Conservation (phyloP, 139 green algal species). For the Chlorella ohadii region DNA sequence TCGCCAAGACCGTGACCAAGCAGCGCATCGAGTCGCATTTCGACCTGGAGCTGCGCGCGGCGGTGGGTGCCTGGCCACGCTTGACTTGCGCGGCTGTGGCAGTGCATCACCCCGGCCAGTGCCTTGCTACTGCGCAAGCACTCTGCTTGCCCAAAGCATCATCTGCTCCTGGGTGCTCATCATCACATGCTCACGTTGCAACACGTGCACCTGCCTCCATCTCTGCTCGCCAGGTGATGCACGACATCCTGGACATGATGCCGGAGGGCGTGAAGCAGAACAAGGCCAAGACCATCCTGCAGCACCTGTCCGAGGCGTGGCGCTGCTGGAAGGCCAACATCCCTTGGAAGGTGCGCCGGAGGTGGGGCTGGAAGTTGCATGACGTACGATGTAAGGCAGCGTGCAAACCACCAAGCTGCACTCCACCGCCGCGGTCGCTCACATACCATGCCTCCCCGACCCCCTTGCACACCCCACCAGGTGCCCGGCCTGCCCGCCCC, state of each 20-base stretch:
- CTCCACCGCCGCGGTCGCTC: too few relatives aligned
- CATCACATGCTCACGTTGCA: not conserved
- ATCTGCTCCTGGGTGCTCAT: too few relatives aligned
- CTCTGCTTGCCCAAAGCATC: too few relatives aligned
- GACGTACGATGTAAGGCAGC: too few relatives aligned
- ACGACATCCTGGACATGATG: slow-evolving; percentile 99
- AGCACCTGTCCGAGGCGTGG: slow-evolving; percentile 99
- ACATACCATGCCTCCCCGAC: too few relatives aligned
- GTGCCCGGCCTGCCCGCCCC: slow-evolving; percentile 96
- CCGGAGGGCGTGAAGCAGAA: slow-evolving; percentile 96
- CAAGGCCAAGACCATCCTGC: slow-evolving; percentile 97
- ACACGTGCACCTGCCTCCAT: too few relatives aligned
- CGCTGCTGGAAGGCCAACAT: slow-evolving; percentile 99
- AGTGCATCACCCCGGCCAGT: too few relatives aligned
- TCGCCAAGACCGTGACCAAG: slow-evolving; percentile 99
- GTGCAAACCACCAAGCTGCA: too few relatives aligned
- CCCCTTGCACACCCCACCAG: slow-evolving; percentile 4
- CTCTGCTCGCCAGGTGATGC: slow-evolving; percentile 76
- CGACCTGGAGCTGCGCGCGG: slow-evolving; percentile 98
- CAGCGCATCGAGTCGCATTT: slow-evolving; percentile 99
- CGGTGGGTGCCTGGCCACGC: slow-evolving; percentile 52
- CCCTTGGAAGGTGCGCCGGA: slow-evolving; percentile 89
- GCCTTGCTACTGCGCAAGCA: too few relatives aligned
- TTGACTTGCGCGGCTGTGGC: slow-evolving; percentile 16
- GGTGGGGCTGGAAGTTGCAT: not conserved